These are phyloP conservation scores for Mentha longifolia DNA, from an alignment of 257 asterid species.

Conservation along the genomic window DNA sequence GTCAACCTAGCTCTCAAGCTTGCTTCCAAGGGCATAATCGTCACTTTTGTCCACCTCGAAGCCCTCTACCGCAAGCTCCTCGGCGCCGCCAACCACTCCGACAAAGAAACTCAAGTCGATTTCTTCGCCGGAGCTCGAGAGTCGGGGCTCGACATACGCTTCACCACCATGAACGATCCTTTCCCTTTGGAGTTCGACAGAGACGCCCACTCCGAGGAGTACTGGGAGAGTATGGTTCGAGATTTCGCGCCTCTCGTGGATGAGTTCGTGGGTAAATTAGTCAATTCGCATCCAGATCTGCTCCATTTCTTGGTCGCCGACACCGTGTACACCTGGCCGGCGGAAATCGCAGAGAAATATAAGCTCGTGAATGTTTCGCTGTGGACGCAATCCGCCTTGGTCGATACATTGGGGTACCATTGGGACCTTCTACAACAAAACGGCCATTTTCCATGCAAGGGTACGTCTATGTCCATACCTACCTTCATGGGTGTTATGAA, in stretches of 20 bases:
- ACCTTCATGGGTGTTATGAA: no score
- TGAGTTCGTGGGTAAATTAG: slow-evolving; percentile 38
- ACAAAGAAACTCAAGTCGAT: slow-evolving; percentile 18
- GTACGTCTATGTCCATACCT: not conserved
- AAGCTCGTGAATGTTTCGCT: slow-evolving; percentile 43
- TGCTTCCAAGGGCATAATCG: slow-evolving; percentile 58
- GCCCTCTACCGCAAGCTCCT: slow-evolving; percentile 48
- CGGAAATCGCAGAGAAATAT: slow-evolving; percentile 42
- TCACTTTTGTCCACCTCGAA: slow-evolving; percentile 62
- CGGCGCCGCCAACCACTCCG: slow-evolving; percentile 30
- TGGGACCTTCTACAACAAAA: slow-evolving; percentile 38
- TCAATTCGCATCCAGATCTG: slow-evolving; percentile 34
- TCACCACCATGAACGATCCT: slow-evolving; percentile 47
- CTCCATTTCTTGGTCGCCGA: slow-evolving; percentile 49
- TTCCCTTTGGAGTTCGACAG: slow-evolving; percentile 45
- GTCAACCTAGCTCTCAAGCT: slow-evolving; percentile 58
- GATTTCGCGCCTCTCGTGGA: slow-evolving; percentile 42
- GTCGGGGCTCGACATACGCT: slow-evolving; percentile 53
- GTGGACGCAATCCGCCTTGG: slow-evolving; percentile 48
- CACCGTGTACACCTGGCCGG: slow-evolving; percentile 43
- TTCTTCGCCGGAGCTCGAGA: slow-evolving; percentile 40
- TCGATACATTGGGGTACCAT: slow-evolving; percentile 40
- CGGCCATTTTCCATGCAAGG: slow-evolving; percentile 46
- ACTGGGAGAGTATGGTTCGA: slow-evolving; percentile 31
- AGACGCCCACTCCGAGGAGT: slow-evolving; percentile 27